Conservation (phyloP, 768 basidiomycete genomes). For the Gloeopeniophorella convolvens region DNA sequence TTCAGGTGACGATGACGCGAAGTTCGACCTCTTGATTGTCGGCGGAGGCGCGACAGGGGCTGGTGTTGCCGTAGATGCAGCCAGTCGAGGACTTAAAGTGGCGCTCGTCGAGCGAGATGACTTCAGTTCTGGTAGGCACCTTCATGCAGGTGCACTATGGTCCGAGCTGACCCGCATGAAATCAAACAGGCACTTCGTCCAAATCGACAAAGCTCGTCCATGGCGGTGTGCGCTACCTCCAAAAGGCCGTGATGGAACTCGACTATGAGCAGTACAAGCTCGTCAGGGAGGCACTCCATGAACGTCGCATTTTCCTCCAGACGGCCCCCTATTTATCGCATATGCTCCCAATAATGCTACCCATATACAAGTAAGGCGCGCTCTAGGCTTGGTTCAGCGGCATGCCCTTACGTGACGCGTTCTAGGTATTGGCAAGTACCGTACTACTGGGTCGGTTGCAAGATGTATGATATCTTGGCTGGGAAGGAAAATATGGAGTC, state of each 20-base stretch:
- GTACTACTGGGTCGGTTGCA: conserved; percentile 93
- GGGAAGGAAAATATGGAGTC: conserved; percentile 96
- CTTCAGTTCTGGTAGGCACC: conserved; percentile 68
- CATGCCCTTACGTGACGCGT: background rate
- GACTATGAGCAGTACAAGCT: conserved; percentile 97
- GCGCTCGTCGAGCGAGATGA: conserved; percentile 92
- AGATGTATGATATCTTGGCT: conserved; percentile 92
- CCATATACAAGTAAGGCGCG: conserved; percentile 76
- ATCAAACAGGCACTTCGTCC: conserved; percentile 73
- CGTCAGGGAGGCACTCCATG: conserved; percentile 90
- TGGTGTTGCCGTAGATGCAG: conserved; percentile 94
- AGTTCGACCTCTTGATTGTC: conserved; percentile 77
- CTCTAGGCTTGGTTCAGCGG: background rate
- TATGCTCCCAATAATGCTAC: conserved; percentile 96
- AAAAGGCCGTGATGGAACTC: conserved; percentile 92
- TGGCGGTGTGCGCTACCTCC: conserved; percentile 94
- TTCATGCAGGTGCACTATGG: background rate
- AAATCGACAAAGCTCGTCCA: conserved; percentile 99
- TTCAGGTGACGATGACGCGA: conserved; percentile 35
- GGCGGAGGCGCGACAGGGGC: conserved; percentile 96
- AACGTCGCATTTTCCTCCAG: conserved; percentile 88
- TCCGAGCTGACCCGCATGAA: background rate
- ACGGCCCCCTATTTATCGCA: conserved; percentile 89
- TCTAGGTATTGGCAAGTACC: conserved; percentile 91
- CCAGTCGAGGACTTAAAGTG: conserved; percentile 84